Base-by-base conservation (phyloP, 306 rosid species). In the Pyrus communis region DNA sequence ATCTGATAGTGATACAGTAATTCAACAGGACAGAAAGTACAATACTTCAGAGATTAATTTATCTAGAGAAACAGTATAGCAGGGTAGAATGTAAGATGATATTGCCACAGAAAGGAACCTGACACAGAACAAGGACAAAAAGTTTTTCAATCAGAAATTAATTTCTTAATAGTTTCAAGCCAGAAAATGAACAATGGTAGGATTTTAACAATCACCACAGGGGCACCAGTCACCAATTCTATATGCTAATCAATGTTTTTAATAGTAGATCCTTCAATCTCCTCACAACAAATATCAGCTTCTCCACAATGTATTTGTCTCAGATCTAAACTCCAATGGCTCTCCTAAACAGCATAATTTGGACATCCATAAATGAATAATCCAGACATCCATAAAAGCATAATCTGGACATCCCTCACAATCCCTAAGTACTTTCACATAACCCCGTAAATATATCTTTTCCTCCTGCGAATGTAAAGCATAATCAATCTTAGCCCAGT, bases 1-100 rank as follows among this genome's bases (percentile, higher is more conserved):
- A 76, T 95, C 99, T 90, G 89, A 77, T 51, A 85, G 79, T 68
- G 54, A 80, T 75, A 81, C 54, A 66, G 76, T 31, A 64, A 75
- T 63, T 33, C 75, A 82, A 75, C 52, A 45, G 73, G 81, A 57
- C 57, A 70, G 70, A 25, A 75, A 58, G 75, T 31, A 40, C 33
- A 62, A 62, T 21, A 28, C 60, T 19, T 67, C 65, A n/a, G 40
- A 66, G 42, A 74, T 63, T 65, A 49, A 79, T 40, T 70, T 75
- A 67, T 78, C 78, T 57, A 69, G 46, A 40, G 40, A 79, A 46
- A 71, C 51, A 76, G 71, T 71, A 60, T 28, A 70, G 81, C 67
- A 57, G 62, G 58, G 54, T 35, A 60, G 33, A 40, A 67, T 21
- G 25, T 21, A 21, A 6, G 4, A 46, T 66, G 52, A 11, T 22